Evolutionary conservation across 192 early-diverging fungal species (phyloP).

Genomic region (Backusella macrospora): DNA sequence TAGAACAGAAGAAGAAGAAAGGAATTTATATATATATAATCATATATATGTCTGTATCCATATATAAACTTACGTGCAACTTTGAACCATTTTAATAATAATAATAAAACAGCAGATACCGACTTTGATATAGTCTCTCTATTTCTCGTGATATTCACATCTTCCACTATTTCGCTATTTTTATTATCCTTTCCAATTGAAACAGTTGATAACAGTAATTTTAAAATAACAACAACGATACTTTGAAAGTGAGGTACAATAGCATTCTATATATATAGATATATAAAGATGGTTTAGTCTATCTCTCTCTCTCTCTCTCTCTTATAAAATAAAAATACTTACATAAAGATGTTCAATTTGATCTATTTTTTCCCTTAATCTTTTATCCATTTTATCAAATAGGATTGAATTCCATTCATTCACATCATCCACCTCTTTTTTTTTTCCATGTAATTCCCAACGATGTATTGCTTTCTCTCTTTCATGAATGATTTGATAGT

Average conservation of each 20-base stretch:
- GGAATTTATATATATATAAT: background rate
- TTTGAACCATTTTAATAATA: conserved; percentile 70
- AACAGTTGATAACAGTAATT: conserved; percentile 52
- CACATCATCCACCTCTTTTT: background rate
- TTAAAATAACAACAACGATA: conserved; percentile 56
- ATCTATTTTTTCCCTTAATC: background rate
- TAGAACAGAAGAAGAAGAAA: background rate
- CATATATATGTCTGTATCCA: background rate
- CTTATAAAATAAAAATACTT: too few relatives aligned
- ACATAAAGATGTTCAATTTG: conserved; percentile 17
- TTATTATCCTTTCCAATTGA: conserved; percentile 20
- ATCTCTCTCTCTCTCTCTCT: too few relatives aligned
- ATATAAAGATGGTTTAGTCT: background rate
- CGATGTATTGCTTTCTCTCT: conserved; percentile 36
- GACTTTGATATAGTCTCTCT: conserved; percentile 77
- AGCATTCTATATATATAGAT: conserved; percentile 19
- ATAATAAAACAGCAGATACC: conserved; percentile 67
- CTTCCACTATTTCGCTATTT: conserved; percentile 30
- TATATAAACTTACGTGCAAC: conserved; percentile 50
- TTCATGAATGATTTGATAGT: conserved; percentile 51
- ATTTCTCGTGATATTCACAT: conserved; percentile 62
- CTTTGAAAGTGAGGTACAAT: conserved; percentile 58
- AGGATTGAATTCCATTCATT: background rate
- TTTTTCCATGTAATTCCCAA: conserved; percentile 10
- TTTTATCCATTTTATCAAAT: background rate